These are phyloP conservation scores for Pseudogymnoascus sp. DNA, from an alignment of 2,329 filamentous ascomycete genomes.

Conservation along the genomic window DNA sequence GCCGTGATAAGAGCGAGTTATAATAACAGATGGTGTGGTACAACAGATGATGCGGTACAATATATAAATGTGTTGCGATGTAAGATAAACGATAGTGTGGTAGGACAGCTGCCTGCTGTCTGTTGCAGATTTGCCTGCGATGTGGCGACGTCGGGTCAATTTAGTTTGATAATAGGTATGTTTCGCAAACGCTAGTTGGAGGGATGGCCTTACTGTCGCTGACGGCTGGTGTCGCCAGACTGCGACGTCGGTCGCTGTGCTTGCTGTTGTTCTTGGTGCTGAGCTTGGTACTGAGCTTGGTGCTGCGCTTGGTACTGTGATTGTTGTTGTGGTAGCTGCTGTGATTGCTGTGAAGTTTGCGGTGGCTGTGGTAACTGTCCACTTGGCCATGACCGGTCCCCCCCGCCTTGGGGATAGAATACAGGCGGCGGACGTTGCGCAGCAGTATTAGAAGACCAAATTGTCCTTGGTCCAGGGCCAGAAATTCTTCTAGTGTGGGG, in stretches of 20 bases:
- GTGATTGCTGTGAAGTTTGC: background rate
- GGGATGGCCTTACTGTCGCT: background rate
- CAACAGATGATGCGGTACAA: background rate
- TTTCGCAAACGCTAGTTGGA: background rate
- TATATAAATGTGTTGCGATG: background rate
- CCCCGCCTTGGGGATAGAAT: slow-evolving; percentile 20
- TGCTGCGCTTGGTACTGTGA: background rate
- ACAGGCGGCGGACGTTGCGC: slow-evolving; percentile 19
- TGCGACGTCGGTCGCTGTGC: background rate
- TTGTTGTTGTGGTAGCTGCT: background rate
- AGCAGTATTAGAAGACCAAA: slow-evolving; percentile 14
- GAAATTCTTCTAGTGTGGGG: background rate
- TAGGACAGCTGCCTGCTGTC: background rate
- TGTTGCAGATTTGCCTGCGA: background rate
- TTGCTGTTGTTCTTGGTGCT: background rate
- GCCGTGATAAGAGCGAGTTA: background rate
- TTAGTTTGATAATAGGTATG: background rate
- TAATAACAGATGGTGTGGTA: background rate
- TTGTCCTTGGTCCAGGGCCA: background rate
- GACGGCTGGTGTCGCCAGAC: background rate
- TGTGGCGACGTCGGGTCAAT: background rate
- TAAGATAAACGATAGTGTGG: background rate
- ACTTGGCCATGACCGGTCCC: slow-evolving; percentile 21
- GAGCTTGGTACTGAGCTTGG: background rate
- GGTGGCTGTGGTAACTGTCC: slow-evolving; percentile 14